Evolutionary conservation across 1,284 basidiomycete species (phyloP), one percentile per base, ranked within the genome.

Genomic region (Ustilago lituana): DNA sequence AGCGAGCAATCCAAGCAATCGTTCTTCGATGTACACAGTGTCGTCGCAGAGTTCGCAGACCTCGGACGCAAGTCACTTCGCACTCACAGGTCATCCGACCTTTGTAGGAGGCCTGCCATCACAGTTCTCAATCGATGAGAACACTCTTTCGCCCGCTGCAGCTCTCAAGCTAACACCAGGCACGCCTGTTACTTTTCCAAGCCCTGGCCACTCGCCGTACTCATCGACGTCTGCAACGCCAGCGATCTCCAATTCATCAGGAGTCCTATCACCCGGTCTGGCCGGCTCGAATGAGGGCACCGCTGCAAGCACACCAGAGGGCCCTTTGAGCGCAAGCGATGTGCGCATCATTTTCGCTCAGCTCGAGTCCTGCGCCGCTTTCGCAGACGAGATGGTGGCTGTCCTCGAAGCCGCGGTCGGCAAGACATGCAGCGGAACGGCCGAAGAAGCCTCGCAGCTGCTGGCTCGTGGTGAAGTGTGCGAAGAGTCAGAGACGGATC

Each of bases 271-370:
- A 23, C 35, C 50, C 0, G 45, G 57, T 9, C 22, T 54, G 6
- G 20, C 33, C 9, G 38, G 37, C 4, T 35, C 44, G 10, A 39
- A n/a, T 10, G 61, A 70, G 7, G 29, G 37, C 1, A 46, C 33
- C 7, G 27, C 47, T 5, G 31, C 35, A 11, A 44, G 40, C 35
- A 37, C 50, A 4, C 23, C 67, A 5, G 64, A 72, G 12, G 56
- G 78, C 17, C 78, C 81, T 15, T 89, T 96, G 86, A 87, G 88
- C 3, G 82, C 83, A 0, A 87, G 90, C 24, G 91, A 93, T 78
- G 84, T 87, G 23, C 88, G 87, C 70, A 86, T 88, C 54, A 89
- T 94, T 20, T 94, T 94, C 83, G 86, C 87, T 68, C 93, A 94
- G 79, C 85, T 94, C 33, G 85, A 88, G 17, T 88, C 91, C 48